These are phyloP conservation scores for Anethum foeniculum DNA, from an alignment of 140 eudicot genomes.

Conservation along the genomic window DNA sequence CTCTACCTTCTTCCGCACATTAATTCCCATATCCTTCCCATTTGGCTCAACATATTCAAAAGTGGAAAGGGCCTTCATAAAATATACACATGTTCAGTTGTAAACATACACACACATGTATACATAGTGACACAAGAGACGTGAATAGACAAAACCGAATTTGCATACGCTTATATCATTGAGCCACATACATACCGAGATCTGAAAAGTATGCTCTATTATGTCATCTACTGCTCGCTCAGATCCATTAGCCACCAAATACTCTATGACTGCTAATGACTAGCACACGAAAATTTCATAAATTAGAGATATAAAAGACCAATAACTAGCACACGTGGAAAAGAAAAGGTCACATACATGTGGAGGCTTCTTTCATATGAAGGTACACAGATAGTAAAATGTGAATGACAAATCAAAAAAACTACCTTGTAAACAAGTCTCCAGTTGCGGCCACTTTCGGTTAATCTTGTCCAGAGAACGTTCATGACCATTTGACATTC, in stretches of 20 bases:
- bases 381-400: neutral
- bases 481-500: slow-evolving; percentile 99
- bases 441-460: slow-evolving; percentile 94
- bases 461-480: slow-evolving; percentile 86
- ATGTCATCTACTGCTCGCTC: slow-evolving; percentile 99
- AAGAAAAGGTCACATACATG: neutral
- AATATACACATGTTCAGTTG: slow-evolving; percentile 8
- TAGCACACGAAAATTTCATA: slow-evolving; percentile 22
- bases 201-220: slow-evolving; percentile 85
- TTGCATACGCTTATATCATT: neutral
- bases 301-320: neutral
- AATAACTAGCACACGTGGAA: slow-evolving; percentile 1
- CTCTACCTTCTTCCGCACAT: slow-evolving; percentile 96
- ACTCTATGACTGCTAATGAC: slow-evolving; percentile 93
- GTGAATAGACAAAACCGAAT: neutral
- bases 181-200: slow-evolving; percentile 47
- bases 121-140: neutral
- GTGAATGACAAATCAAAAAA: slow-evolving; percentile 6
- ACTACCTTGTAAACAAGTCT: slow-evolving; percentile 89
- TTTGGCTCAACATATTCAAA: slow-evolving; percentile 88
- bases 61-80: slow-evolving; percentile 61
- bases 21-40: slow-evolving; percentile 90
- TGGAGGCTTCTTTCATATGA: neutral
- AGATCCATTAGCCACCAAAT: slow-evolving; percentile 95
- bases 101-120: neutral